These are phyloP conservation scores for Penicillium daleae DNA, from an alignment of 495 filamentous ascomycete genomes.

Conservation along the genomic window DNA sequence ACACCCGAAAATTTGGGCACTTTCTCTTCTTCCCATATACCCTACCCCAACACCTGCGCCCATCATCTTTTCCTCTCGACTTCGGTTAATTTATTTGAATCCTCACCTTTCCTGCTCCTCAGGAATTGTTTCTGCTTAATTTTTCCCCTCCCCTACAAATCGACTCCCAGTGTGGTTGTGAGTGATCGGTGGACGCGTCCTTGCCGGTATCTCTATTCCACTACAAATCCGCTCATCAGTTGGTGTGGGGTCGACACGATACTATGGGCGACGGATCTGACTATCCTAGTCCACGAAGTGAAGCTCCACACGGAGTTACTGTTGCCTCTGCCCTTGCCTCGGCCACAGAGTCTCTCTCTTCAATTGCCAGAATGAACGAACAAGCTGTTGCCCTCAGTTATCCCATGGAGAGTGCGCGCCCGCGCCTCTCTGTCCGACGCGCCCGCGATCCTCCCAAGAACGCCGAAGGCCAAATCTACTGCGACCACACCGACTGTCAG, in stretches of 20 bases:
- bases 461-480: conserved; percentile 68
- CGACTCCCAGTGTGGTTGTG: conserved; percentile 9
- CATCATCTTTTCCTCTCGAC: conserved; percentile 18
- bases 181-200: conserved; percentile 29
- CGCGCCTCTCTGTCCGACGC: conserved; percentile 51
- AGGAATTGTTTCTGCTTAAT: not conserved
- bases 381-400: conserved; percentile 37
- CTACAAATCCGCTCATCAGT: conserved; percentile 31
- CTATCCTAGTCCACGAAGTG: conserved; percentile 57
- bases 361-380: conserved; percentile 48
- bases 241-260: conserved; percentile 44
- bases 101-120: not conserved
- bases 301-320: conserved; percentile 47
- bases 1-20: conserved; percentile 43
- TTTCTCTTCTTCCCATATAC: conserved; percentile 11
- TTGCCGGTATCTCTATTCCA: conserved; percentile 33
- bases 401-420: conserved; percentile 44
- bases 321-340: conserved; percentile 45
- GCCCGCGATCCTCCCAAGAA: conserved; percentile 65
- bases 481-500: conserved; percentile 64
- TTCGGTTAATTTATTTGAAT: conserved; percentile 20
- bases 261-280: conserved; percentile 55
- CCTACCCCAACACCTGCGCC: conserved; percentile 2
- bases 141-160: conserved; percentile 1
- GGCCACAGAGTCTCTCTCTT: conserved; percentile 40